These are phyloP conservation scores for Cladosporium sp. DNA, from an alignment of 2,329 filamentous ascomycete genomes.

Conservation along the genomic window DNA sequence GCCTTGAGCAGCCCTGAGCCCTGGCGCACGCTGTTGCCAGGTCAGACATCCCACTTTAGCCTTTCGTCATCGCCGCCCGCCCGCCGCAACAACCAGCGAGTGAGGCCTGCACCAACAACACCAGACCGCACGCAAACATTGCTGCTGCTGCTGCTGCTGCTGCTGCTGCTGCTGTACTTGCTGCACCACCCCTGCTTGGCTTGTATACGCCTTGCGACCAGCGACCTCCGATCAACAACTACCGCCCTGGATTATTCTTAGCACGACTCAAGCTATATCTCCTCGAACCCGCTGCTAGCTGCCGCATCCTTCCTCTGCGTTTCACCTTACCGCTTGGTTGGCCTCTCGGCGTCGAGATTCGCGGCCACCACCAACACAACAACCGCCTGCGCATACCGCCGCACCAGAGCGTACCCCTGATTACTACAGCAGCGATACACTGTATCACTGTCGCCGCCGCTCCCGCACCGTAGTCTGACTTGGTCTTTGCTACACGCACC, in stretches of 20 bases:
- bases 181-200: background rate
- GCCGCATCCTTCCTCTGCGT: conserved; percentile 8
- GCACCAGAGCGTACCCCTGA: conserved; percentile 9
- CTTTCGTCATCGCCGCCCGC: conserved; percentile 1
- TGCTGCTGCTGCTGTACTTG: too few relatives aligned
- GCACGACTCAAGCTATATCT: background rate
- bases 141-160: too few relatives aligned
- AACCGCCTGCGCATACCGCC: conserved; percentile 10
- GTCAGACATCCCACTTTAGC: conserved; percentile 12
- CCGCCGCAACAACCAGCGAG: conserved; percentile 3
- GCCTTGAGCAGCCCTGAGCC: background rate
- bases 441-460: background rate
- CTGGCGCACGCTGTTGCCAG: conserved; percentile 8
- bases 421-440: background rate
- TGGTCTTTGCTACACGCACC: conserved; percentile 2
- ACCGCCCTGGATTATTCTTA: background rate
- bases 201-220: conserved; percentile 10
- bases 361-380: conserved; percentile 14
- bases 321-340: conserved; percentile 11
- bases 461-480: conserved; percentile 1
- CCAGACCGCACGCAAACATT: conserved; percentile 3
- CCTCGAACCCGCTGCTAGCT: conserved; percentile 9
- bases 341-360: conserved; percentile 13
- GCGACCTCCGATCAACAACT: conserved; percentile 11
- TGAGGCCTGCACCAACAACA: conserved; percentile 4